Conservation (phyloP, 345 rosid genomes). For the Reutealis trisperma region DNA sequence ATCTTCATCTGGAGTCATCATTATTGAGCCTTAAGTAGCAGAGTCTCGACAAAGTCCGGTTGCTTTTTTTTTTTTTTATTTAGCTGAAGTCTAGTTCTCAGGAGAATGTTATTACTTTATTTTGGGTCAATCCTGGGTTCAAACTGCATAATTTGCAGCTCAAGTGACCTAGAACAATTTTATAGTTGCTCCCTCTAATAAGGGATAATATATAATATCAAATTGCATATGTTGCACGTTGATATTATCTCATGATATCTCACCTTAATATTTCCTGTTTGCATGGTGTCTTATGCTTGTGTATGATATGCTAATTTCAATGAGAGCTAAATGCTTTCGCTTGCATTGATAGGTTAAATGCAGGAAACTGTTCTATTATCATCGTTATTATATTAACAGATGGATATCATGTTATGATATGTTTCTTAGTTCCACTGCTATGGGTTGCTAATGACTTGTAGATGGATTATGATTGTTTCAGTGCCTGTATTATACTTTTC, state of each 20-base stretch:
- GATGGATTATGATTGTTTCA: no score
- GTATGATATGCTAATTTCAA: not conserved
- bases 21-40: constrained; percentile 24
- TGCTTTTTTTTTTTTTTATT: constrained; percentile 21
- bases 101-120: constrained; percentile 17
- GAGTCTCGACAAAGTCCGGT: constrained; percentile 31
- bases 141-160: constrained; percentile 24
- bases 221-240: constrained; percentile 19
- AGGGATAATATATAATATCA: constrained; percentile 19
- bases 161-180: constrained; percentile 15
- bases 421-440: no score
- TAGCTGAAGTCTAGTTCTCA: constrained; percentile 25
- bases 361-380: no score
- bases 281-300: not conserved
- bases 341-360: no score
- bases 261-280: not conserved
- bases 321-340: not conserved
- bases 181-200: constrained; percentile 17
- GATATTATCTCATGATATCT: no score
- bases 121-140: constrained; percentile 20
- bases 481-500: no score
- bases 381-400: no score
- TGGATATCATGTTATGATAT: no score
- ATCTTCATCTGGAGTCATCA: constrained; percentile 11
- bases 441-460: no score